phyloP scores from a whole-genome alignment of 306 rosid genomes.

The Quercus variabilis region DNA sequence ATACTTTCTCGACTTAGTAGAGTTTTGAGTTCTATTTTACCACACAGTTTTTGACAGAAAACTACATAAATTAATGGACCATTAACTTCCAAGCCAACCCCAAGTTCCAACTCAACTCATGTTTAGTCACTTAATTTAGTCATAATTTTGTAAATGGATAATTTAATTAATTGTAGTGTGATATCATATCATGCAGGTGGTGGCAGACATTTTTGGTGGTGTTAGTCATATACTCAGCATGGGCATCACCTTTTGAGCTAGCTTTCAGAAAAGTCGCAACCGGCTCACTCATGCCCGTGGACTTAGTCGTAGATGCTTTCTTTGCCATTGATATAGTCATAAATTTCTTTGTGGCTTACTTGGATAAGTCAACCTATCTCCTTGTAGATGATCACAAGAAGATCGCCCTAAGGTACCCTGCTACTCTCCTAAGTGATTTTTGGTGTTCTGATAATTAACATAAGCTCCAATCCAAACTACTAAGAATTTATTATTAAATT shows the following conservation, averaged over 20 bases:
- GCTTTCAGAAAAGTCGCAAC: slow-evolving; percentile 60
- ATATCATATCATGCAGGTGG: slow-evolving; percentile 33
- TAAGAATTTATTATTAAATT: too few species aligned
- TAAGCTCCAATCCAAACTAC: too few species aligned
- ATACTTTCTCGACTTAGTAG: too few species aligned
- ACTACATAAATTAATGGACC: too few species aligned
- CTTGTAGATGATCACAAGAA: slow-evolving; percentile 67
- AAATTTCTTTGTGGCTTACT: slow-evolving; percentile 83
- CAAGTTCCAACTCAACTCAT: not conserved
- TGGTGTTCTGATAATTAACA: too few species aligned
- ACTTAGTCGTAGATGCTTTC: slow-evolving; percentile 66
- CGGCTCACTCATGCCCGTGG: slow-evolving; percentile 47
- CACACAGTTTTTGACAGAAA: too few species aligned
- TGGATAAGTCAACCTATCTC: slow-evolving; percentile 78
- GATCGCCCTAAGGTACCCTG: slow-evolving; percentile 64
- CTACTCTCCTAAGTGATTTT: too few species aligned
- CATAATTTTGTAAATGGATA: too few species aligned
- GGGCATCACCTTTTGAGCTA: slow-evolving; percentile 86
- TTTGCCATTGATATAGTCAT: slow-evolving; percentile 66
- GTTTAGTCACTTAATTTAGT: too few species aligned
- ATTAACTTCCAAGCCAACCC: not conserved
- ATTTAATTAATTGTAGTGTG: not conserved
- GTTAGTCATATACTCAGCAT: slow-evolving; percentile 75
- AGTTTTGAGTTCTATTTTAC: too few species aligned
- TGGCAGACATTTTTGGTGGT: slow-evolving; percentile 78